Base-by-base conservation (phyloP, 2,329 filamentous ascomycete species). In the Aureobasidium sp. region DNA sequence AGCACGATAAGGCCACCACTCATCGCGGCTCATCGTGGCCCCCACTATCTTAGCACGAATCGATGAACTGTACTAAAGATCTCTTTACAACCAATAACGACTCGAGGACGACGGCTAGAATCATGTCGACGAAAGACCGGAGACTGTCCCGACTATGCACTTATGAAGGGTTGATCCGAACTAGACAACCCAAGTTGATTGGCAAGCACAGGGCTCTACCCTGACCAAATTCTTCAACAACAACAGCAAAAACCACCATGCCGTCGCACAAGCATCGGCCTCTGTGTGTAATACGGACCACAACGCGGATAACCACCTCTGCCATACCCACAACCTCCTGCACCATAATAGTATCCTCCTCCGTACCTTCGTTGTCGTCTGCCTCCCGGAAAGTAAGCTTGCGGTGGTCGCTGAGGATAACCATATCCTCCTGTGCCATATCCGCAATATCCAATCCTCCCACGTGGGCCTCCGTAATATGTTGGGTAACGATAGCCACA, bases 241-340 rank as follows among this genome's bases (percentile, higher is more conserved):
- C 53, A 47, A 12, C 42, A 58, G 39, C 55, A 58, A 20, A 23
- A 48, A 2, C 55, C 55, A 13, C 42, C 29, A 39, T 58, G 42
- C 15, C 55, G 29, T 20, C 32, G 42, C 15, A 58, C 23, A 3
- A 47, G 32, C 13, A 48, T 34, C 23, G 55, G 42, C 20, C 32
- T 48, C 23, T 37, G 55, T 1, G 42, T n/a, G n/a, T 57, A 46
- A 36, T 29, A 37, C 6, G 41, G 26, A 27, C 41, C 53, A 15
- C 26, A 47, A 29, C 53, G 41, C 27, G 53, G n/a, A 47, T 37
- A 26, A 17, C 55, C 55, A 9, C 55, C 55, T 48, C 42, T 58
- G 20, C 55, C 55, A 58, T 48, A 58, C 32, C 55, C 55, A 48
- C 42, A 47, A 29, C 42, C 41, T 9, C 53, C 53, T 46, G 23